These are phyloP conservation scores for Saccharomyces hybrid DNA, from an alignment of 1,139 yeast genomes.

Conservation along the genomic window DNA sequence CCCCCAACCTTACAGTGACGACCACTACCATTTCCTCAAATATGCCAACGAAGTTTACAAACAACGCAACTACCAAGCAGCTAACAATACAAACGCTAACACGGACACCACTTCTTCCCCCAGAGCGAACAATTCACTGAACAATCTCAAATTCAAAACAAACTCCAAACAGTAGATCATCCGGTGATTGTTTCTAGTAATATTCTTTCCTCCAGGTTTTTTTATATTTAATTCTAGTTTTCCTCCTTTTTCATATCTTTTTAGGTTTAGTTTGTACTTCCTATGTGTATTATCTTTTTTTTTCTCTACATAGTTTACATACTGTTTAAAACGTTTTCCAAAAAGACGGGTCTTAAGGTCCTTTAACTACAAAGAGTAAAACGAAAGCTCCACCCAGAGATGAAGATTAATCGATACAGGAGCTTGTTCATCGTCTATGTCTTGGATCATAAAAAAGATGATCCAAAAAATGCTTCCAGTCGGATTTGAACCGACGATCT, in stretches of 20 bases:
- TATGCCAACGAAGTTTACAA: not conserved
- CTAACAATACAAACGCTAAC: not conserved
- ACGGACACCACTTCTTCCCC: not conserved
- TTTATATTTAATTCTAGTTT: slow-evolving; percentile 11
- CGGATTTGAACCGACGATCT: slow-evolving; percentile 32
- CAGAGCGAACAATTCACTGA: not conserved
- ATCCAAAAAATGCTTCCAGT: slow-evolving; percentile 26
- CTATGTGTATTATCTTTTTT: not conserved
- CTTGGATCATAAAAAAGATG: not conserved
- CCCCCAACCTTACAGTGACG: not conserved
- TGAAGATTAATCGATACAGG: not conserved
- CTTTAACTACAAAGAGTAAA: not conserved
- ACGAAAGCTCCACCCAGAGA: not conserved
- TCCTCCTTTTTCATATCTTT: not conserved
- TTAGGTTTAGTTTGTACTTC: not conserved
- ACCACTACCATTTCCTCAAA: not conserved
- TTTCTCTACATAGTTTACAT: not conserved
- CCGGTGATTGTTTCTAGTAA: not conserved
- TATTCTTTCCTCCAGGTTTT: slow-evolving; percentile 14
- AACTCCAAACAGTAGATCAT: slow-evolving; percentile 4
- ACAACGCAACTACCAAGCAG: not conserved
- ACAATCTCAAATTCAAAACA: slow-evolving; percentile 9
- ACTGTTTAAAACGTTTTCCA: not conserved
- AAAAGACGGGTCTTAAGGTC: not conserved
- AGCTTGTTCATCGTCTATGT: not conserved